phyloP scores from a whole-genome alignment of 1,139 yeast species.

The Hyphopichia burtonii region DNA sequence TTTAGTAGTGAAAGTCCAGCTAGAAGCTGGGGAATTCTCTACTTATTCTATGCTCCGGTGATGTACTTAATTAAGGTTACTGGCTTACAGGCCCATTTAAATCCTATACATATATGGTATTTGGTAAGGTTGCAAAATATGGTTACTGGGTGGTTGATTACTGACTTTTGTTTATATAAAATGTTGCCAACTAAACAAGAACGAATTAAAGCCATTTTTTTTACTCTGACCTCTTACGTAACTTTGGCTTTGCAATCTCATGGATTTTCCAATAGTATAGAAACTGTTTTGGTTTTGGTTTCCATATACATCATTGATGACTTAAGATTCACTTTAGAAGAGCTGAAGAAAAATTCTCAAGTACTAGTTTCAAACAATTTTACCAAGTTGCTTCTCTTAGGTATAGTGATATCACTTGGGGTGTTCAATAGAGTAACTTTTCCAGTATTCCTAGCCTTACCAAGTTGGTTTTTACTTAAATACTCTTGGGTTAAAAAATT shows the following conservation, averaged over 20 bases:
- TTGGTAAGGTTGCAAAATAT: constrained; percentile 58
- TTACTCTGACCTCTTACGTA: constrained; percentile 74
- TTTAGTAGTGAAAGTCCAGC: constrained; percentile 59
- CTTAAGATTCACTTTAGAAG: constrained; percentile 30
- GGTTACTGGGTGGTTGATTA: constrained; percentile 55
- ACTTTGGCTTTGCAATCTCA: constrained; percentile 83
- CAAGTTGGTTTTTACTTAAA: constrained; percentile 42
- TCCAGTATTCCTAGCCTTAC: constrained; percentile 68
- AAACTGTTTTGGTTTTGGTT: constrained; percentile 65
- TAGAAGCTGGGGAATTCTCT: constrained; percentile 71
- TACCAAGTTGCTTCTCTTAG: constrained; percentile 38
- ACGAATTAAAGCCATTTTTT: constrained; percentile 60
- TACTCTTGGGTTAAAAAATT: constrained; percentile 31
- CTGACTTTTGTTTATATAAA: constrained; percentile 50
- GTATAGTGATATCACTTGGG: constrained; percentile 62
- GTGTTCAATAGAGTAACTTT: constrained; percentile 84
- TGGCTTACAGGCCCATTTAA: constrained; percentile 17
- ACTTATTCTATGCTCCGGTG: constrained; percentile 70
- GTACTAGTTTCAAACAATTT: constrained; percentile 5
- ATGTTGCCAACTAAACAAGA: constrained; percentile 61
- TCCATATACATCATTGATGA: constrained; percentile 53
- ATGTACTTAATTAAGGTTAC: constrained; percentile 27
- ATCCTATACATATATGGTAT: constrained; percentile 54
- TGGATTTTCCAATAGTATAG: constrained; percentile 84
- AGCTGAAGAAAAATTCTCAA: constrained; percentile 10